Conservation (phyloP, 768 basidiomycete genomes). For the Boletus eberwhitei region DNA sequence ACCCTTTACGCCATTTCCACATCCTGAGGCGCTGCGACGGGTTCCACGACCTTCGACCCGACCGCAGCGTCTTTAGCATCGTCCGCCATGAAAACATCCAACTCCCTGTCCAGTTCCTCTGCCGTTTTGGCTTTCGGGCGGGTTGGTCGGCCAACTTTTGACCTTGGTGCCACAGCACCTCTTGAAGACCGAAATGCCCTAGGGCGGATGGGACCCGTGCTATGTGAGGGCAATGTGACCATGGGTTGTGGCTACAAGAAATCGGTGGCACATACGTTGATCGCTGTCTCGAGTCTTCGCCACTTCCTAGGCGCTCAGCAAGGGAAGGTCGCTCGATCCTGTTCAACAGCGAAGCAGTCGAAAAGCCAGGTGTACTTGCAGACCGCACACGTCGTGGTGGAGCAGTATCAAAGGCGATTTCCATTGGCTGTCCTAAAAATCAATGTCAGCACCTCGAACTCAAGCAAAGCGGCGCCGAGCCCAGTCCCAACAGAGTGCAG, state of each 20-base stretch:
- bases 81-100: conserved; percentile 84
- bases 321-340: conserved; percentile 75
- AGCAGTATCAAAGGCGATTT: conserved; percentile 56
- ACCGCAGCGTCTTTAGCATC: conserved; percentile 28
- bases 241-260: background rate
- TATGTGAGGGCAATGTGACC: conserved; percentile 4
- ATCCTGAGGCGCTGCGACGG: conserved; percentile 35
- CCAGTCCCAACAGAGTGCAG: background rate
- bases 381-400: conserved; percentile 47
- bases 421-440: conserved; percentile 74
- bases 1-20: conserved; percentile 50
- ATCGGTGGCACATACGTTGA: conserved; percentile 12
- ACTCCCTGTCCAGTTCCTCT: conserved; percentile 82
- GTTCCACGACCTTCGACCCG: conserved; percentile 12
- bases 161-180: conserved; percentile 9
- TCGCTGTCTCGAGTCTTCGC: conserved; percentile 31
- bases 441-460: background rate
- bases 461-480: background rate
- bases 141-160: conserved; percentile 30
- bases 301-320: conserved; percentile 56
- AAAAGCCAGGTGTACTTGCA: conserved; percentile 39
- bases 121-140: conserved; percentile 65
- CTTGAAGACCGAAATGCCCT: conserved; percentile 27
- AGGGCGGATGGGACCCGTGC: conserved; percentile 45
- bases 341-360: conserved; percentile 62